phyloP scores from a whole-genome alignment of 345 rosid species.

The Atalantia buxifolia region DNA sequence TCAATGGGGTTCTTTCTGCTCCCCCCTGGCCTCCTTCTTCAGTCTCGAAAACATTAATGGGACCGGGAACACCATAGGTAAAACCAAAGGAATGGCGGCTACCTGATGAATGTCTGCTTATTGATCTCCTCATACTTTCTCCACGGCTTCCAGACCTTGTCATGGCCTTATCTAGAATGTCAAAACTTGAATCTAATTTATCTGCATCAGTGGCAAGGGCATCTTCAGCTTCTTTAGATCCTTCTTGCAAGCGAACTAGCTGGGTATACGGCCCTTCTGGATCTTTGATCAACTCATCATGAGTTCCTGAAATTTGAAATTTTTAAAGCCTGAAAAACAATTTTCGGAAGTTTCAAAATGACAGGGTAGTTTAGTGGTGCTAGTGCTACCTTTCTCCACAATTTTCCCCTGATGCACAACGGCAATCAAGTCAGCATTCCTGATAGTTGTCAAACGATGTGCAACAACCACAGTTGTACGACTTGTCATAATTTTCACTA shows the following conservation, averaged over 20 bases:
- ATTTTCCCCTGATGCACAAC: slow-evolving; percentile 74
- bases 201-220: slow-evolving; percentile 3
- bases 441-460: slow-evolving; percentile 77
- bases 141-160: slow-evolving; percentile 28
- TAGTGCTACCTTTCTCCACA: slow-evolving; percentile 65
- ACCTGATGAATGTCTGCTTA: slow-evolving; percentile 42
- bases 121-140: slow-evolving; percentile 29
- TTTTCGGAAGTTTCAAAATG: not conserved
- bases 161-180: not conserved
- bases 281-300: slow-evolving; percentile 54
- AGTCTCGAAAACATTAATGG: slow-evolving; percentile 17
- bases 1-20: not conserved
- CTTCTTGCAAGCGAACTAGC: slow-evolving; percentile 72
- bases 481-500: slow-evolving; percentile 56
- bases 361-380: not conserved
- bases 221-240: slow-evolving; percentile 37
- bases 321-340: not conserved
- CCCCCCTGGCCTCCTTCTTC: slow-evolving; percentile 17
- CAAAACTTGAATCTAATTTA: slow-evolving; percentile 2
- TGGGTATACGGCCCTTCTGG: slow-evolving; percentile 77
- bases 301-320: slow-evolving; percentile 37
- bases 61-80: slow-evolving; percentile 32
- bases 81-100: slow-evolving; percentile 40
- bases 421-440: slow-evolving; percentile 69
- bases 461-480: slow-evolving; percentile 87